Evolutionary conservation across 768 basidiomycete genomes (phyloP).

Genomic region (Russula ochroleuca): DNA sequence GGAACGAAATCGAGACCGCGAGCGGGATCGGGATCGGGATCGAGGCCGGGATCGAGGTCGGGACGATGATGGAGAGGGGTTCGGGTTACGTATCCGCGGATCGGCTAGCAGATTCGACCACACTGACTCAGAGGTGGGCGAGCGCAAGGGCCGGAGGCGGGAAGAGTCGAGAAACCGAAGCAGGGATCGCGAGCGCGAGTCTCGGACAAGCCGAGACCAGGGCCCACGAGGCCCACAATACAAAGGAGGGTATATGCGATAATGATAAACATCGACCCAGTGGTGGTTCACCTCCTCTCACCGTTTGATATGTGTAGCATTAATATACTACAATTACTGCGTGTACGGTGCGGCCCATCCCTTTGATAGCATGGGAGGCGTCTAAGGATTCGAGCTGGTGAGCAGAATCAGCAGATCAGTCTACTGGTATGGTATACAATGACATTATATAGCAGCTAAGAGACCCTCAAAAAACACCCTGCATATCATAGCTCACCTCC

Average conservation of each 20-base stretch:
- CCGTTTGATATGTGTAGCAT: not conserved
- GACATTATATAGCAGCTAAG: not conserved
- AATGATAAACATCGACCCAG: conserved; percentile 9
- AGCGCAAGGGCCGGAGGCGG: conserved; percentile 3
- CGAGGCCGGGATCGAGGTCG: conserved; percentile 23
- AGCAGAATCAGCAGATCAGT: conserved; percentile 1
- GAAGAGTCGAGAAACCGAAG: conserved; percentile 23
- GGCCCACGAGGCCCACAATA: conserved; percentile 33
- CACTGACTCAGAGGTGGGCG: not conserved
- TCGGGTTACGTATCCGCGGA: conserved; percentile 6
- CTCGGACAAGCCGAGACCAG: conserved; percentile 20
- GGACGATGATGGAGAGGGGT: conserved; percentile 14
- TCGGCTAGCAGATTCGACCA: conserved; percentile 8
- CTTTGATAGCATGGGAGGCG: not conserved
- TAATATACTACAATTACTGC: not conserved
- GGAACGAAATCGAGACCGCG: not conserved
- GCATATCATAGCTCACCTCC: conserved; percentile 5
- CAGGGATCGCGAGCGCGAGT: conserved; percentile 14
- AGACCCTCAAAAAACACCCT: not conserved
- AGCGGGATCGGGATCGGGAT: not conserved
- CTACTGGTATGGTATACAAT: not conserved
- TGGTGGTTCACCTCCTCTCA: too few species aligned
- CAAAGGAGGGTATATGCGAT: conserved; percentile 34
- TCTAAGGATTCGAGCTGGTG: not conserved
- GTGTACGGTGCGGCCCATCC: not conserved